Percentiles rank a stretch among this genome's conserved stretches.
phyloP scores from a whole-genome alignment of 805 yeast species.

The Wickerhamiella parazyma region DNA sequence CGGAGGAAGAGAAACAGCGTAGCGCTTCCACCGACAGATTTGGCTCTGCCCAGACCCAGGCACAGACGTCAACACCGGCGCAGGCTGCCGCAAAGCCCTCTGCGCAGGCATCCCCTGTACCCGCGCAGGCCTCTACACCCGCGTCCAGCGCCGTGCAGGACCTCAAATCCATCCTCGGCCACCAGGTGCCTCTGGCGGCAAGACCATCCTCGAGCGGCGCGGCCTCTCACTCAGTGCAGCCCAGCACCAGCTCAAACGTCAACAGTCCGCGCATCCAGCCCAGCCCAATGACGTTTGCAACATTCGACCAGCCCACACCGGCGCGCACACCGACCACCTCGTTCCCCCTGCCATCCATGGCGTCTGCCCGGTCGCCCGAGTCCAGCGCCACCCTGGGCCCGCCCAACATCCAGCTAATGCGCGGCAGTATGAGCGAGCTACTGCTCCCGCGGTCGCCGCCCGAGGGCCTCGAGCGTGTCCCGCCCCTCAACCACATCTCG shows the following conservation, averaged over 20 bases:
- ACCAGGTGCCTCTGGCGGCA: too few species aligned
- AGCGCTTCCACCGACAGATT: conserved; percentile 5
- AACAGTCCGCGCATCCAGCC: not conserved
- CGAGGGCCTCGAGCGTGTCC: conserved; percentile 19
- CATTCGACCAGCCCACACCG: conserved; percentile 7
- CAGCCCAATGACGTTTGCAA: not conserved
- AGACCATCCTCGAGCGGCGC: too few species aligned
- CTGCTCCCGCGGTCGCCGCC: conserved; percentile 20
- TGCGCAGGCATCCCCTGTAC: too few species aligned
- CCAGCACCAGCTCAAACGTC: not conserved
- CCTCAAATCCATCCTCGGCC: too few species aligned
- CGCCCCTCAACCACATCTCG: conserved; percentile 18
- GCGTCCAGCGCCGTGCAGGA: too few species aligned
- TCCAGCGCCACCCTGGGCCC: conserved; percentile 7
- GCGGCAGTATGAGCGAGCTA: conserved; percentile 22
- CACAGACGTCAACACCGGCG: too few species aligned
- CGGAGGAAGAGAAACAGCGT: conserved; percentile 6
- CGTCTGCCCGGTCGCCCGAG: conserved; percentile 1
- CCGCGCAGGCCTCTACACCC: too few species aligned
- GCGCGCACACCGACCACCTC: conserved; percentile 5
- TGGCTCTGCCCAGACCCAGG: not conserved
- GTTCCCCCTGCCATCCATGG: conserved; percentile 1
- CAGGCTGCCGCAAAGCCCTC: too few species aligned
- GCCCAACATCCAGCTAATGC: conserved; percentile 14
- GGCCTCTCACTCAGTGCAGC: not conserved